Evolutionary conservation across 2,329 filamentous ascomycete species (phyloP).

Genomic region (Aspergillus sojae): DNA sequence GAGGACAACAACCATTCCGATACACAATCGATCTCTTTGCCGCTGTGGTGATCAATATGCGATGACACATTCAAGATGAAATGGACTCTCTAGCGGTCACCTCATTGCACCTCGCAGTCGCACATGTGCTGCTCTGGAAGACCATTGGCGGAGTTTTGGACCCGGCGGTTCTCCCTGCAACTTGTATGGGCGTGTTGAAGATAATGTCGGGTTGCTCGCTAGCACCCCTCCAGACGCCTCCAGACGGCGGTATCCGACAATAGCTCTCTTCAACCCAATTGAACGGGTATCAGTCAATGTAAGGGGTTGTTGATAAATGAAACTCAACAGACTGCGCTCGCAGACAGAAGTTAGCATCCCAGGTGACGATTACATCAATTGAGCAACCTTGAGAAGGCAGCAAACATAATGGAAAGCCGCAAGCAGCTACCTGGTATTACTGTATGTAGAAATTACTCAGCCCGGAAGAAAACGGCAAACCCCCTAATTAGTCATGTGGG

Average conservation of each 20-base stretch:
- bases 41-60: background rate
- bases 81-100: background rate
- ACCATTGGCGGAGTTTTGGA: background rate
- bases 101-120: background rate
- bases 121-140: background rate
- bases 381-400: background rate
- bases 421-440: background rate
- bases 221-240: too few relatives aligned
- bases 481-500: background rate
- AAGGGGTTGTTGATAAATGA: background rate
- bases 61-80: background rate
- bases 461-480: background rate
- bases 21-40: background rate
- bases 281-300: background rate
- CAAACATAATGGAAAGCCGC: background rate
- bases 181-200: background rate
- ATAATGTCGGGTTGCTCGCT: background rate
- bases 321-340: background rate
- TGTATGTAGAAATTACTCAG: background rate
- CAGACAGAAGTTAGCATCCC: background rate
- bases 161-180: background rate
- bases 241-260: background rate
- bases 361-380: background rate
- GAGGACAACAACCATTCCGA: background rate
- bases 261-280: background rate